Evolutionary conservation across 805 yeast genomes (phyloP), one percentile per base, ranked within the genome.

Genomic region (Saccharomycopsis lassenensis): DNA sequence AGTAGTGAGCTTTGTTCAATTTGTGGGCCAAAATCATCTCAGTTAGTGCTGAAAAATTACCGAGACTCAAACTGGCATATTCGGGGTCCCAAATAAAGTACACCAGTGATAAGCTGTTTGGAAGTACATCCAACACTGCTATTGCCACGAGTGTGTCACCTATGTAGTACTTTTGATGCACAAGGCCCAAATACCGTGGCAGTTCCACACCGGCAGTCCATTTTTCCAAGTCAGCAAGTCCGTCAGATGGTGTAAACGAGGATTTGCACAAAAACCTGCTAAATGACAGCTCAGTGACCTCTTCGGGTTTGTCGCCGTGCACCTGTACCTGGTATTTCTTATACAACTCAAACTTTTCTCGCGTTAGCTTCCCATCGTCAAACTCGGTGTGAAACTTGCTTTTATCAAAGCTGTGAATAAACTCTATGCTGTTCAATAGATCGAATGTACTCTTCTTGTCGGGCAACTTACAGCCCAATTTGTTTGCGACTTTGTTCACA

Each of bases 81-180:
- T 75, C 87, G 0, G 93, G 91, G 51, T 85, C 87, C 82, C 91
- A 84, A 8, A 86, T 73, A 52, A 87, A 81, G 52, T 87, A 86
- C 1, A 87, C 87, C 0, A 94, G 76, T 0, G 95, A 84, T 0
- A 87, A 54, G 0, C 83, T 79, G 18, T 71, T 55, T 0, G 94
- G 94, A 23, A 87, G 54, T 15, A 86, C 58, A 54, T 86, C 96
- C 21, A 80, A 50, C 1, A 86, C 83, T 0, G 82, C 82, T 24
- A 86, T 57, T 1, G 89, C 95, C 27, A 82, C 70, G 15, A 86
- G 59, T 43, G 67, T 63, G 3, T 56, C 73, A 31, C 81, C 69
- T 12, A 67, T 52, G 48, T 78, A 82, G 50, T 84, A 86, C 51
- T 83, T 69, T 49, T 84, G 93, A 54, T 86, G 96, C 2, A 69